A percentile compares a stretch with the other conserved stretches of the same genome.
These are phyloP conservation scores for Scorias spongiosa DNA, from an alignment of 2,329 filamentous ascomycete species.

Conservation along the genomic window DNA sequence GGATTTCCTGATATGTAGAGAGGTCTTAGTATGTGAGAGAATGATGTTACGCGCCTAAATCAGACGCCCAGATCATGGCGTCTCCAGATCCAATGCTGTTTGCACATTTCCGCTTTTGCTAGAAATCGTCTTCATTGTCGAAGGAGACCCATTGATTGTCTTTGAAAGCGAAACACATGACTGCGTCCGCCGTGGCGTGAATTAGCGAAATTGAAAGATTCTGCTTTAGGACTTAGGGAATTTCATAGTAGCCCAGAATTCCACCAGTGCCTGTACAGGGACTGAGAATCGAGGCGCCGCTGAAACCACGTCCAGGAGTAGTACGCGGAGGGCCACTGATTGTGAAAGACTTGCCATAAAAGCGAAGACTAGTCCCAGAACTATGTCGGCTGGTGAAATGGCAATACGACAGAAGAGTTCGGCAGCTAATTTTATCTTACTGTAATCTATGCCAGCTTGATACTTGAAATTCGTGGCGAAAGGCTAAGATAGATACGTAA, in stretches of 20 bases:
- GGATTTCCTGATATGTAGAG: background rate
- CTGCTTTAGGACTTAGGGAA: conserved; percentile 16
- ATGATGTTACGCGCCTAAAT: background rate
- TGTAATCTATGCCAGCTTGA: too few relatives aligned
- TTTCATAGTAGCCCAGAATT: conserved; percentile 22
- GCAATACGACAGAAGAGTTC: conserved; percentile 33
- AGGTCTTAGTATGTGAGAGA: background rate
- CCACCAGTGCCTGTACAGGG: conserved; percentile 18
- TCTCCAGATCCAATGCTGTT: conserved; percentile 20
- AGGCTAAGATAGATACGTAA: too few relatives aligned
- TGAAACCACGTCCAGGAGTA: conserved; percentile 9
- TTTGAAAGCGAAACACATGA: conserved; percentile 21
- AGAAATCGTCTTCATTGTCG: conserved; percentile 23
- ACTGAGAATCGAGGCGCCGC: conserved; percentile 10
- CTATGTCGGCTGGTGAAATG: conserved; percentile 27
- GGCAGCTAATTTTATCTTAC: conserved; percentile 28
- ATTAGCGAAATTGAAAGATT: conserved; percentile 8
- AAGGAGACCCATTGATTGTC: conserved; percentile 26
- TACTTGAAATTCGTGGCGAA: too few relatives aligned
- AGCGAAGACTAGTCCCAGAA: conserved; percentile 31
- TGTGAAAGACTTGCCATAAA: conserved; percentile 29
- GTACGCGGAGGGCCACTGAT: conserved; percentile 10
- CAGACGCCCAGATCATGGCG: background rate
- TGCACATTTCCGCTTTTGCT: conserved; percentile 20
- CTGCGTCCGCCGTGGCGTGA: conserved; percentile 14